Evolutionary conservation across 345 rosid species (phyloP).

Genomic region (Citrus reticulata): DNA sequence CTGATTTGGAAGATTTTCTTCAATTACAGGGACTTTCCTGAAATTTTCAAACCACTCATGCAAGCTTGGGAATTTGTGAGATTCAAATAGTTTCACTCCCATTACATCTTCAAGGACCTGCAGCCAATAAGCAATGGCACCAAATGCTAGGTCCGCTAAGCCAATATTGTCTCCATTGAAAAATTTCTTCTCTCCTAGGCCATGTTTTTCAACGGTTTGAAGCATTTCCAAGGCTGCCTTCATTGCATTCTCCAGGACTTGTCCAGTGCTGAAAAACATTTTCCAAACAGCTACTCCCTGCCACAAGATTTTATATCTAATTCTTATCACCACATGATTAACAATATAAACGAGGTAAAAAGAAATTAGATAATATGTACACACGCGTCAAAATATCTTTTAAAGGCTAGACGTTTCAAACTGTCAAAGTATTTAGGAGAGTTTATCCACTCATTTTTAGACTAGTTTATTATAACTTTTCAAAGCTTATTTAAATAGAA

Average conservation of each 20-base stretch:
- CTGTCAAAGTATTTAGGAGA: too few relatives aligned
- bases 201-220: conserved; percentile 12
- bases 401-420: too few relatives aligned
- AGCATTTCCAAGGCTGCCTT: conserved; percentile 13
- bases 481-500: accelerated
- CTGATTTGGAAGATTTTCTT: conserved; percentile 18
- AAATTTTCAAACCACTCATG: conserved; percentile 10
- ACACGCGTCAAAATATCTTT: too few relatives aligned
- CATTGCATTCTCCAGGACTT: conserved; percentile 11
- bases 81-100: neutral
- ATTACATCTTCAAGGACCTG: neutral
- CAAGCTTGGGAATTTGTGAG: conserved; percentile 15
- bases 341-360: too few relatives aligned
- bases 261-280: neutral
- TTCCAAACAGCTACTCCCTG: conserved; percentile 15
- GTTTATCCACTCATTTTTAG: too few relatives aligned
- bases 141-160: conserved; percentile 24
- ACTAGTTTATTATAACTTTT: too few relatives aligned
- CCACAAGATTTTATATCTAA: neutral
- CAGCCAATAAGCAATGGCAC: conserved; percentile 7
- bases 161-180: conserved; percentile 16
- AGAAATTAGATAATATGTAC: too few relatives aligned
- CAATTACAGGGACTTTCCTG: conserved; percentile 3
- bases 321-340: too few relatives aligned
- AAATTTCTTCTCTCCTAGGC: conserved; percentile 13